phyloP scores from a whole-genome alignment of 1,284 basidiomycete species.

The Retiboletus flavoniger region DNA sequence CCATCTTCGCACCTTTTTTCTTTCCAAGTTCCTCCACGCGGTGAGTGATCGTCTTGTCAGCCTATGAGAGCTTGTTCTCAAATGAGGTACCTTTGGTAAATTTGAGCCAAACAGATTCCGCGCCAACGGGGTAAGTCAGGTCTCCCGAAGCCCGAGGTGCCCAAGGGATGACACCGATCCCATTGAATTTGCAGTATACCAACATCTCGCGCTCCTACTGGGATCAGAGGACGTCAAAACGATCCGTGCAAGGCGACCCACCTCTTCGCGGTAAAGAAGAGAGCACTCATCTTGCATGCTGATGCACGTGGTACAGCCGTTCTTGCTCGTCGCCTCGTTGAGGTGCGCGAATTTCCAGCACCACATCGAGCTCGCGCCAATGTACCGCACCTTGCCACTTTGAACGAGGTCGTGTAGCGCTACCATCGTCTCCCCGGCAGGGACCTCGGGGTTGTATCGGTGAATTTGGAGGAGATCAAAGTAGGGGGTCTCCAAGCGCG shows the following conservation, averaged over 20 bases:
- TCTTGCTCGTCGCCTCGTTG: conserved; percentile 38
- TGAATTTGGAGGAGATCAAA: conserved; percentile 50
- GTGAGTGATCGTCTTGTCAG: conserved; percentile 38
- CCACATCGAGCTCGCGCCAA: conserved; percentile 46
- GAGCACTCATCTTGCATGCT: conserved; percentile 23
- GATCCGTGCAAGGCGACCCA: background rate
- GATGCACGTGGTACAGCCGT: conserved; percentile 42
- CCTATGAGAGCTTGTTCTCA: conserved; percentile 29
- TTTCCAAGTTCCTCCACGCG: conserved; percentile 42
- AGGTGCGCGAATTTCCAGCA: conserved; percentile 44
- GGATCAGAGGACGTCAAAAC: background rate
- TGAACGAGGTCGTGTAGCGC: conserved; percentile 46
- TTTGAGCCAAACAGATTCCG: conserved; percentile 26
- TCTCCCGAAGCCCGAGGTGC: conserved; percentile 39
- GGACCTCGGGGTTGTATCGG: conserved; percentile 36
- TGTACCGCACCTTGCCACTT: conserved; percentile 26
- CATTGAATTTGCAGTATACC: conserved; percentile 45
- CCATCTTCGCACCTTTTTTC: conserved; percentile 41
- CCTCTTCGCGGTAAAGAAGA: conserved; percentile 43
- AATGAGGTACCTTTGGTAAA: conserved; percentile 28
- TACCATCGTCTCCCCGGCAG: conserved; percentile 46
- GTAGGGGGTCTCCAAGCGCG: conserved; percentile 43
- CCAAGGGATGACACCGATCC: conserved; percentile 47
- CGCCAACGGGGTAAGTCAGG: conserved; percentile 19
- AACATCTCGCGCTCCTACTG: conserved; percentile 48